These are phyloP conservation scores for Rhynchospora pubera DNA, from an alignment of 176 grass and related monocot genomes.

Conservation along the genomic window DNA sequence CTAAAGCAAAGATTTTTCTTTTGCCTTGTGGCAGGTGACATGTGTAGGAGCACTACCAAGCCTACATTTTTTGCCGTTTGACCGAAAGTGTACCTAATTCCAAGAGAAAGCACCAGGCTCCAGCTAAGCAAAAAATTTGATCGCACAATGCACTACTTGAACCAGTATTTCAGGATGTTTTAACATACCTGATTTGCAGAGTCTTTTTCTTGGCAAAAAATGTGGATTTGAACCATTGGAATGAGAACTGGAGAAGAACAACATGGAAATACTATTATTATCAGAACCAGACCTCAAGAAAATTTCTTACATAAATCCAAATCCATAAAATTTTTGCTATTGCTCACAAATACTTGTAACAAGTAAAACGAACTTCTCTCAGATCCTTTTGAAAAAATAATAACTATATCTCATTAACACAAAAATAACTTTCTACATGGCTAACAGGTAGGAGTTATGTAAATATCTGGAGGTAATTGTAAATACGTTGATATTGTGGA, in stretches of 20 bases:
- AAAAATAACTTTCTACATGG: too few relatives aligned
- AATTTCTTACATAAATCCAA: neutral
- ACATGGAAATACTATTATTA: neutral
- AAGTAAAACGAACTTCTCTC: neutral
- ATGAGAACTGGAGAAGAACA: slow-evolving; percentile 11
- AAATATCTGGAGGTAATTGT: neutral
- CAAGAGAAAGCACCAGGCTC: neutral
- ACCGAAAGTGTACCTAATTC: slow-evolving; percentile 59
- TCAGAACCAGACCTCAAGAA: neutral
- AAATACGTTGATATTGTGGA: neutral
- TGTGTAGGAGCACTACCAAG: slow-evolving; percentile 66
- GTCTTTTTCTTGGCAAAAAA: slow-evolving; percentile 56
- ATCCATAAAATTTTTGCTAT: neutral
- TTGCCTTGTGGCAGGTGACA: slow-evolving; percentile 33
- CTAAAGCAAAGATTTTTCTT: slow-evolving; percentile 34
- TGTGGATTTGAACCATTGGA: slow-evolving; percentile 52
- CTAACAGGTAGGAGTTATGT: neutral
- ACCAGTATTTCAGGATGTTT: neutral
- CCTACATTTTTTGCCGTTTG: slow-evolving; percentile 54
- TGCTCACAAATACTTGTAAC: neutral
- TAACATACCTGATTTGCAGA: slow-evolving; percentile 50
- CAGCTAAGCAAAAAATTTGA: neutral
- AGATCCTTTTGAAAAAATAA: neutral
- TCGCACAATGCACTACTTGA: neutral
- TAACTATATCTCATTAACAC: neutral